Percentiles rank a stretch among this genome's conserved stretches.
Evolutionary conservation across 371 early-diverging fungal genomes (phyloP).

Genomic region (Mortierella sp.): DNA sequence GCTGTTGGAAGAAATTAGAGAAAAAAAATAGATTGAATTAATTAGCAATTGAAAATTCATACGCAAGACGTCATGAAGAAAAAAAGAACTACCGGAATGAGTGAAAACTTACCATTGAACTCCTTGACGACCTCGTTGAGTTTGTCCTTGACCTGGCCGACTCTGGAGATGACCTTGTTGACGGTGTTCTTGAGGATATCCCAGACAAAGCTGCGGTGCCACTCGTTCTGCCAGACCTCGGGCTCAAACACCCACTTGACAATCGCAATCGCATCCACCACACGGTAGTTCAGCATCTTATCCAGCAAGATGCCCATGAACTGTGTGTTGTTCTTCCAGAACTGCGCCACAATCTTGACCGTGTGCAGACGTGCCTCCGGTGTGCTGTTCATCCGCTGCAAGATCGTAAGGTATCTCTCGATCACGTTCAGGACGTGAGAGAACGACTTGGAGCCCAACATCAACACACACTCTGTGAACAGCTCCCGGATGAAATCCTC

Average conservation of each 20-base stretch:
- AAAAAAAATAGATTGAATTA: not conserved
- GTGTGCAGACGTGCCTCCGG: constrained; percentile 76
- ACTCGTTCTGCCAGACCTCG: constrained; percentile 65
- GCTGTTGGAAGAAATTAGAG: constrained; percentile 26
- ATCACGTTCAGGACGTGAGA: constrained; percentile 92
- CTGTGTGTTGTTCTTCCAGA: constrained; percentile 90
- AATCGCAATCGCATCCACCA: constrained; percentile 87
- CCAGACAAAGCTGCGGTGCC: constrained; percentile 77
- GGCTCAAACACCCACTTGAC: constrained; percentile 81
- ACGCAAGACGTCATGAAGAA: no score
- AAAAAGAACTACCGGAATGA: constrained; percentile 3
- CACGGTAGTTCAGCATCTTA: constrained; percentile 92
- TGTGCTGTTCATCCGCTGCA: constrained; percentile 72
- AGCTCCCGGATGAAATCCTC: constrained; percentile 72
- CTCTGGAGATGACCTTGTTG: constrained; percentile 86
- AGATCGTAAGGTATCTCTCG: constrained; percentile 82
- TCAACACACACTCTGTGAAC: constrained; percentile 84
- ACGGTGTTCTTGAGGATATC: constrained; percentile 84
- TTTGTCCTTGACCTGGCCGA: constrained; percentile 77
- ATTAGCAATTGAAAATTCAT: not conserved
- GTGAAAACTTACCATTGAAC: constrained; percentile 36
- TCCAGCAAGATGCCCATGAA: constrained; percentile 91
- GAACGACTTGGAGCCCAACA: constrained; percentile 93
- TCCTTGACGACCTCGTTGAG: constrained; percentile 60
- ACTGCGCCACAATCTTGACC: constrained; percentile 80